phyloP scores from a whole-genome alignment of 306 rosid species.

The Canavalia ensiformis region DNA sequence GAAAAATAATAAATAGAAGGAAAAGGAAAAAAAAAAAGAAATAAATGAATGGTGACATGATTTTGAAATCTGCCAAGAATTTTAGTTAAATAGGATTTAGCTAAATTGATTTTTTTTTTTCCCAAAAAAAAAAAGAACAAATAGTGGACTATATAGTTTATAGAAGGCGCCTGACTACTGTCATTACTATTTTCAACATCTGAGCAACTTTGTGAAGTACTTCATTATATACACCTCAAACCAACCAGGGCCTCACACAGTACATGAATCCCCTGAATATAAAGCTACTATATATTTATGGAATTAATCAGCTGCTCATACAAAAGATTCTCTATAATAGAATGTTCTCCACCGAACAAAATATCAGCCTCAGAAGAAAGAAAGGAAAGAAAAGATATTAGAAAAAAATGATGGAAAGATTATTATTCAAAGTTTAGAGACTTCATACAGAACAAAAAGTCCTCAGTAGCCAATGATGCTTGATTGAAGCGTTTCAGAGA shows the following conservation, averaged over 20 bases:
- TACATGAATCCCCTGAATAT: constrained; percentile 34
- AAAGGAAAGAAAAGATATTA: background rate
- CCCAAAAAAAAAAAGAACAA: constrained; percentile 29
- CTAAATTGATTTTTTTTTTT: too few relatives aligned
- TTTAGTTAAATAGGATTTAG: too few relatives aligned
- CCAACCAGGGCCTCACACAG: constrained; percentile 2
- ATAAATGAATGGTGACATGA: too few relatives aligned
- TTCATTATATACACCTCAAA: background rate
- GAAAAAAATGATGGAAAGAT: constrained; percentile 56
- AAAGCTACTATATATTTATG: constrained; percentile 31
- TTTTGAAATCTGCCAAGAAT: too few relatives aligned
- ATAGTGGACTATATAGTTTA: background rate
- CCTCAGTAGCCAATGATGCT: constrained; percentile 66
- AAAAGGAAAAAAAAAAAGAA: too few relatives aligned
- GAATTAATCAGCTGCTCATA: constrained; percentile 26
- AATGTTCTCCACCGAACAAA: background rate
- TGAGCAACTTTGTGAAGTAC: too few relatives aligned
- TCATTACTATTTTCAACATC: constrained; percentile 9
- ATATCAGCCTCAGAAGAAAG: background rate
- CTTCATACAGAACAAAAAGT: constrained; percentile 53
- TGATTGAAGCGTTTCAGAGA: constrained; percentile 85
- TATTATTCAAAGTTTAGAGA: too few relatives aligned
- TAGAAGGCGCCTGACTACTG: constrained; percentile 4
- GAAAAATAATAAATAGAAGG: too few relatives aligned
- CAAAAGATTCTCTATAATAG: constrained; percentile 50